Percentiles rank a stretch among this genome's conserved stretches.
Evolutionary conservation across 2,329 filamentous ascomycete genomes (phyloP).

Genomic region (Cercospora beticola): DNA sequence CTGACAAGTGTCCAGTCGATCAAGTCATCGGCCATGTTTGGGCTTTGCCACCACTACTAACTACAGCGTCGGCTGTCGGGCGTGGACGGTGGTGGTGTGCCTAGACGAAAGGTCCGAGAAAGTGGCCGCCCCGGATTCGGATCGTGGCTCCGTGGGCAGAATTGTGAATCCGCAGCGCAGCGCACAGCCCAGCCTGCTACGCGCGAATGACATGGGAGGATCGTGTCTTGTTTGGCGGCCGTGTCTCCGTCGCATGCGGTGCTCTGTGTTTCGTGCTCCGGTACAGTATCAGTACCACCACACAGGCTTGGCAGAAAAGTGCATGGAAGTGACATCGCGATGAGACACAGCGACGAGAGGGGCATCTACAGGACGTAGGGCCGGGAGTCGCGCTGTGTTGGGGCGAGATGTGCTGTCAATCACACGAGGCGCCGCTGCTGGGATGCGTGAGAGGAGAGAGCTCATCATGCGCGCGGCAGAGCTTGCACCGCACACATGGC

Average conservation of each 20-base stretch:
- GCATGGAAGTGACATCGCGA: neutral
- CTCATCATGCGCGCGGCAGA: neutral
- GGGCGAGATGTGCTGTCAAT: neutral
- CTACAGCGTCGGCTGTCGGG: neutral
- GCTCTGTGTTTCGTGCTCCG: neutral
- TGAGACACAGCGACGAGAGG: neutral
- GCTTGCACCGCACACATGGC: neutral
- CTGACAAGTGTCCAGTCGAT: neutral
- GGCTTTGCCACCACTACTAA: neutral
- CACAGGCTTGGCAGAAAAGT: neutral
- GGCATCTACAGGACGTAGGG: neutral
- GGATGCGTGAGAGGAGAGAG: neutral
- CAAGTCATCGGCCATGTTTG: neutral
- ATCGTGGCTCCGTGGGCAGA: neutral
- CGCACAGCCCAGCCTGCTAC: neutral
- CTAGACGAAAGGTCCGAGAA: neutral
- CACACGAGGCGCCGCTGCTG: neutral
- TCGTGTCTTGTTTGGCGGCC: neutral
- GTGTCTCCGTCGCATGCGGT: neutral
- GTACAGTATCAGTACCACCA: neutral
- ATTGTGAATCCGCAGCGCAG: neutral
- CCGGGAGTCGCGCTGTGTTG: neutral
- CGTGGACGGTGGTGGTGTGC: neutral
- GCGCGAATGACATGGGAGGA: too few relatives aligned
- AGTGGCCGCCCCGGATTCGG: slow-evolving; percentile 2